Evolutionary conservation across 2,329 filamentous ascomycete species (phyloP).

Genomic region (Didymella sp.): DNA sequence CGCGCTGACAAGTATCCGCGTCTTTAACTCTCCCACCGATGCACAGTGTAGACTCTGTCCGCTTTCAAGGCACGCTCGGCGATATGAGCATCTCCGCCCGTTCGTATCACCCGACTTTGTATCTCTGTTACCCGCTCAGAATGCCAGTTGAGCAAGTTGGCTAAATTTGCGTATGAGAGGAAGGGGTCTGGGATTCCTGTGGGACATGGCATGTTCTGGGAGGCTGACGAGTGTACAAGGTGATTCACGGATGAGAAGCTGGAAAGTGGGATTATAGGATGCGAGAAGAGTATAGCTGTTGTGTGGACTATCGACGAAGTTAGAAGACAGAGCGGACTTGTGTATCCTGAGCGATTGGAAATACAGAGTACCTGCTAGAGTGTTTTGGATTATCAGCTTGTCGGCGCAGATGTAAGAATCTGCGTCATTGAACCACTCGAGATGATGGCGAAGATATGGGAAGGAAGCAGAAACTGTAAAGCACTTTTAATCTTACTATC

Average conservation of each 20-base stretch:
- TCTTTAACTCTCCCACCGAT: slow-evolving; percentile 60
- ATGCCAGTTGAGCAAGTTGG: slow-evolving; percentile 16
- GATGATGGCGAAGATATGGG: no score
- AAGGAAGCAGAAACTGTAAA: no score
- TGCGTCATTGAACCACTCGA: no score
- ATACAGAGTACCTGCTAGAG: slow-evolving; percentile 28
- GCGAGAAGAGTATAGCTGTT: slow-evolving; percentile 80
- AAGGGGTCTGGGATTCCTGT: slow-evolving; percentile 55
- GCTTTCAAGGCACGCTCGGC: slow-evolving; percentile 79
- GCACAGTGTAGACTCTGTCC: slow-evolving; percentile 64
- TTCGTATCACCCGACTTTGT: slow-evolving; percentile 67
- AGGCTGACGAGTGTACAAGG: slow-evolving; percentile 80
- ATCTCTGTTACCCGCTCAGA: slow-evolving; percentile 63
- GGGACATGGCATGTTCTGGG: slow-evolving; percentile 87
- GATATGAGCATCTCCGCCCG: slow-evolving; percentile 80
- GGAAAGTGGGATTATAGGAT: slow-evolving; percentile 67
- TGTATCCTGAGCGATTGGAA: slow-evolving; percentile 71
- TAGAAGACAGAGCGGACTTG: slow-evolving; percentile 65
- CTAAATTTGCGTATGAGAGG: slow-evolving; percentile 12
- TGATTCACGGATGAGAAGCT: slow-evolving; percentile 72
- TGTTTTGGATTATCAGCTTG: slow-evolving; percentile 30
- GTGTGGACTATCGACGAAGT: slow-evolving; percentile 81
- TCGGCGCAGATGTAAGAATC: no score
- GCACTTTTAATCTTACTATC: no score
- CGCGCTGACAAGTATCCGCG: slow-evolving; percentile 57